Percentiles rank a stretch among this genome's conserved stretches.
These are phyloP conservation scores for Cryphonectria carpinicola DNA, from an alignment of 2,329 filamentous ascomycete genomes.

Conservation along the genomic window DNA sequence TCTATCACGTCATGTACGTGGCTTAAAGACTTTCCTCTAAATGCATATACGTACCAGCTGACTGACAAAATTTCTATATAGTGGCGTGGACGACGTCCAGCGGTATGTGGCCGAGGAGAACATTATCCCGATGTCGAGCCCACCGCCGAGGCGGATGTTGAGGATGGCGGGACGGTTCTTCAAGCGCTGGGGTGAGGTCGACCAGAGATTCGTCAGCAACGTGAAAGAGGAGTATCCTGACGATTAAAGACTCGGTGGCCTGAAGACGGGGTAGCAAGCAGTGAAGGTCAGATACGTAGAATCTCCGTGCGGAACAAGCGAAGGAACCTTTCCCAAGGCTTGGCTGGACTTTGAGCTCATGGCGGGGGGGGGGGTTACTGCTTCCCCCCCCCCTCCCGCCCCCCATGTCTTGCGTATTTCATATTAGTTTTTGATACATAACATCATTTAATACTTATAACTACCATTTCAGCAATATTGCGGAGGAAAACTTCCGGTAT, in stretches of 20 bases:
- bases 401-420: background rate
- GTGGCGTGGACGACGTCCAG: slow-evolving; percentile 60
- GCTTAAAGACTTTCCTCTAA: too few species aligned
- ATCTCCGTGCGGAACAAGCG: background rate
- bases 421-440: background rate
- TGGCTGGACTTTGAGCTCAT: background rate
- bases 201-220: slow-evolving; percentile 64
- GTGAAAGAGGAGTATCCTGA: slow-evolving; percentile 69
- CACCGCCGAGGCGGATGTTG: slow-evolving; percentile 51
- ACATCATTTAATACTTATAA: background rate
- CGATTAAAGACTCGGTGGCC: slow-evolving; percentile 45
- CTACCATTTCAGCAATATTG: background rate
- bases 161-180: slow-evolving; percentile 65
- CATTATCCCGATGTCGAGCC: slow-evolving; percentile 49
- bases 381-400: background rate
- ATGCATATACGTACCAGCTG: background rate
- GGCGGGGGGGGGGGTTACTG: background rate
- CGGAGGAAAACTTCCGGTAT: slow-evolving; percentile 1
- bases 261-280: background rate
- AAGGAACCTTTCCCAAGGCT: background rate
- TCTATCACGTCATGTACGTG: slow-evolving; percentile 63
- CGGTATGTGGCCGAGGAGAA: slow-evolving; percentile 74
- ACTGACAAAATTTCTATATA: background rate
- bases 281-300: background rate
- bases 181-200: slow-evolving; percentile 61